Conservation (phyloP, 768 basidiomycete species). For the Dentipellis fragilis region DNA sequence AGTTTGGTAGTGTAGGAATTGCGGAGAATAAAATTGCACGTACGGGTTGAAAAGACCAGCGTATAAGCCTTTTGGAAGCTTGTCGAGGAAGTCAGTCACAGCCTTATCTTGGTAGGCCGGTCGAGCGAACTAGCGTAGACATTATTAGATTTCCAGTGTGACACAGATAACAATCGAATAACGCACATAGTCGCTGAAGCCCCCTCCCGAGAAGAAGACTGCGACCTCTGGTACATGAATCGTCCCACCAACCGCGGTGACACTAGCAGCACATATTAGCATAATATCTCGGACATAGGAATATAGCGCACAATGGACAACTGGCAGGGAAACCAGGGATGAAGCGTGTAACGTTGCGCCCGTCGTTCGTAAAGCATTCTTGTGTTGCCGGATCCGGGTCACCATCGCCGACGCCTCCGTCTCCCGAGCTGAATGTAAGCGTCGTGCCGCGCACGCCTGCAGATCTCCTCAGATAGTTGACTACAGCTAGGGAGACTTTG, state of each 20-base stretch:
- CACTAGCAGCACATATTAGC: slow-evolving; percentile 26
- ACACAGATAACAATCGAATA: not conserved
- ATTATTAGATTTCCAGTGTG: not conserved
- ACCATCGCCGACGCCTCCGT: slow-evolving; percentile 60
- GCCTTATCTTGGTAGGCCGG: slow-evolving; percentile 42
- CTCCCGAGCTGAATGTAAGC: slow-evolving; percentile 56
- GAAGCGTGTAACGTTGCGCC: slow-evolving; percentile 43
- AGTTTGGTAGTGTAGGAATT: slow-evolving; percentile 11
- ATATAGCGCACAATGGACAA: slow-evolving; percentile 26
- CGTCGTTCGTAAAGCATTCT: slow-evolving; percentile 50
- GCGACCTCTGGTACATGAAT: slow-evolving; percentile 47
- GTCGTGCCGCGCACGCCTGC: slow-evolving; percentile 60
- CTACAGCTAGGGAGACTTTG: too few relatives aligned
- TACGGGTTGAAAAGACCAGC: slow-evolving; percentile 49
- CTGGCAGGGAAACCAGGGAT: slow-evolving; percentile 46
- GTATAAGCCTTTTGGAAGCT: slow-evolving; percentile 36
- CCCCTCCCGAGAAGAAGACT: slow-evolving; percentile 57
- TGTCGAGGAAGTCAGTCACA: slow-evolving; percentile 31
- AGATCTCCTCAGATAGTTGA: not conserved
- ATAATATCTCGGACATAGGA: too few relatives aligned
- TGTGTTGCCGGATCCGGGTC: slow-evolving; percentile 41
- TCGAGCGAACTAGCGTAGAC: slow-evolving; percentile 37
- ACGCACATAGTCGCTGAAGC: slow-evolving; percentile 61
- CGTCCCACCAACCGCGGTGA: slow-evolving; percentile 68
- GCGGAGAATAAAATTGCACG: slow-evolving; percentile 21